A percentile compares a stretch with the other conserved stretches of the same genome.
These are phyloP conservation scores for Cubamyces sp. DNA, from an alignment of 768 basidiomycete species.

Conservation along the genomic window DNA sequence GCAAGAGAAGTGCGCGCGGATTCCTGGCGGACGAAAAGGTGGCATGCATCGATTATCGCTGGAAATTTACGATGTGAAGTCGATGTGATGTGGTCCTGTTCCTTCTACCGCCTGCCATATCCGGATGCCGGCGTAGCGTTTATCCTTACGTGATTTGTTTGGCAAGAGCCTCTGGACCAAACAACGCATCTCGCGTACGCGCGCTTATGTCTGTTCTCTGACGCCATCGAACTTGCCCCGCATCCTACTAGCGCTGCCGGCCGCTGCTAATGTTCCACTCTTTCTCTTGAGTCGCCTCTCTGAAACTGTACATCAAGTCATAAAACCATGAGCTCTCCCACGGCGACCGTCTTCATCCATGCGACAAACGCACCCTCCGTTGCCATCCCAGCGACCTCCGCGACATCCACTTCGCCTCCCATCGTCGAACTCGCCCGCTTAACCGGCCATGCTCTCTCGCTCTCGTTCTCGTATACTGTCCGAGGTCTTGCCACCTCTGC, in stretches of 20 bases:
- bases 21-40: background rate
- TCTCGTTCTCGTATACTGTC: constrained; percentile 15
- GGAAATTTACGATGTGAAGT: constrained; percentile 21
- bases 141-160: constrained; percentile 27
- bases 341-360: constrained; percentile 1
- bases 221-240: constrained; percentile 1
- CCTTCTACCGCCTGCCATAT: constrained; percentile 25
- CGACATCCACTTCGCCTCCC: constrained; percentile 16
- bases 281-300: too few species aligned
- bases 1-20: background rate
- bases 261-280: background rate
- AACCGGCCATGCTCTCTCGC: constrained; percentile 8
- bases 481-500: background rate
- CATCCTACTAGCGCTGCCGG: background rate
- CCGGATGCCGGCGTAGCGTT: constrained; percentile 17
- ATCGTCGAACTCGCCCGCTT: constrained; percentile 27
- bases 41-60: constrained; percentile 19
- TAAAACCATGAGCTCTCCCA: constrained; percentile 5
- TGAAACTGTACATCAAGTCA: background rate
- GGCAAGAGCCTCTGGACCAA: constrained; percentile 31
- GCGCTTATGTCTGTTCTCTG: background rate
- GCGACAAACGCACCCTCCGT: background rate
- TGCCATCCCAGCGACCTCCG: background rate
- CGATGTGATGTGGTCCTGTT: constrained; percentile 19
- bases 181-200: constrained; percentile 21